Base-by-base conservation (phyloP, 179 eudicot species). In the Actinidia chinensis region DNA sequence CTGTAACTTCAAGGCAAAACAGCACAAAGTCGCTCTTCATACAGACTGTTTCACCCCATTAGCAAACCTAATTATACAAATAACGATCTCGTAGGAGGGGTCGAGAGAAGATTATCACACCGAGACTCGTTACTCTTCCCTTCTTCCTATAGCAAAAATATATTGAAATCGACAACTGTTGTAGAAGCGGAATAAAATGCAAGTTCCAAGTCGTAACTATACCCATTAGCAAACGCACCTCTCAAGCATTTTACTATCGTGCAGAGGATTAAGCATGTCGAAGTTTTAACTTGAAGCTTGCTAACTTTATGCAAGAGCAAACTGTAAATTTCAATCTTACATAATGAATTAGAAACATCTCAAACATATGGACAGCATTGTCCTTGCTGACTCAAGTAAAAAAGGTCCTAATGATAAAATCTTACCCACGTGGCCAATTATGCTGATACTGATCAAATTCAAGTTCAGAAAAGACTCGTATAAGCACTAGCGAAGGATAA, bases 231-330 rank as follows among this genome's bases (percentile, higher is more conserved):
- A 68, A 12, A 11, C 44, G 73, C 73, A 47, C 56, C 18, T 22
- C 52, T 7, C 73, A 69, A 22, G 46, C 56, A 46, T 22, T 47
- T 48, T 22, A 47, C 17, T 9, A 10, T 0, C 4, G 51, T 9
- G 1, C 6, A 69, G 48, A 40, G 55, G 13, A 6, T 36, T 17
- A 65, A 65, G 56, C 6, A 52, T 43, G 20, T 71, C 44, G 15
- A 25, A 23, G 60, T 71, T 71, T 25, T 36, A 69, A 23, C 56
- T 22, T 36, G 73, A 47, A 69, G 22, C 75, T n/a, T 28, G 28
- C 22, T 28, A 52, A 14, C 59, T n/a, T 20, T 22, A 13, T 2
- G 56, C 28, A 14, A 52, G 23, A 71, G n/a, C 36, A 14, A 52
- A 46, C 1, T n/a, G 6, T 44, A 68, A 44, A 68, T 68, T 46